These are phyloP conservation scores for Populus euphratica DNA, from an alignment of 345 rosid genomes.

Conservation along the genomic window DNA sequence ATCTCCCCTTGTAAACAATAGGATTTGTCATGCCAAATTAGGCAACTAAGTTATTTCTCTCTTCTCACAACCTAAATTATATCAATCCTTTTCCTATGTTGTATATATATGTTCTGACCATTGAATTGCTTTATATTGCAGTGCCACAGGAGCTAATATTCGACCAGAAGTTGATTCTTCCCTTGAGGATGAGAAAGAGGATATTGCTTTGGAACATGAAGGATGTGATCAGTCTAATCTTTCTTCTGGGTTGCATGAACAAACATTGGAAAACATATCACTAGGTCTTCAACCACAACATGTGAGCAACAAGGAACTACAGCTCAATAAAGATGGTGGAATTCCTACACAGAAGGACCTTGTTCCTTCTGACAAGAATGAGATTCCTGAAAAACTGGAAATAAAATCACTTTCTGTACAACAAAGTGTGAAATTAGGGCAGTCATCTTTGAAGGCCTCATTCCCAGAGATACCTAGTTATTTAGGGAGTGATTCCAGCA, in stretches of 20 bases:
- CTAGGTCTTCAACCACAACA: constrained; percentile 21
- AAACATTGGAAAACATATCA: constrained; percentile 21
- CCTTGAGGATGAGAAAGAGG: constrained; percentile 55
- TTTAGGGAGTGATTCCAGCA: constrained; percentile 14
- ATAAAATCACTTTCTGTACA: constrained; percentile 27
- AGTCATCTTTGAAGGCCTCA: constrained; percentile 34
- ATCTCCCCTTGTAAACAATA: neutral
- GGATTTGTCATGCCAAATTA: neutral
- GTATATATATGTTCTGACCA: constrained; percentile 2
- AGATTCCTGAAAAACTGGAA: constrained; percentile 22
- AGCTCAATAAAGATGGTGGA: constrained; percentile 12
- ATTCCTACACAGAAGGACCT: constrained; percentile 29
- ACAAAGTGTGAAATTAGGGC: constrained; percentile 36
- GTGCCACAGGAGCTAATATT: constrained; percentile 42
- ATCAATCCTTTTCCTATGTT: constrained; percentile 6
- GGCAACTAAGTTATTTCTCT: constrained; percentile 4
- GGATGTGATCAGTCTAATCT: constrained; percentile 28
- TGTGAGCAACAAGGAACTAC: constrained; percentile 18
- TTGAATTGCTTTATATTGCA: constrained; percentile 31
- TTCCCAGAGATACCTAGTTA: constrained; percentile 23
- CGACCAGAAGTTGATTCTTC: constrained; percentile 31
- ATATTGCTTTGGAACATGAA: constrained; percentile 26
- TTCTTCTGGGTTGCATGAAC: constrained; percentile 32
- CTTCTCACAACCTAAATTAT: neutral
- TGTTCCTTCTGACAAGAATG: constrained; percentile 22